phyloP scores from a whole-genome alignment of 192 early-diverging fungal genomes.

The Oehlia diaphana region DNA sequence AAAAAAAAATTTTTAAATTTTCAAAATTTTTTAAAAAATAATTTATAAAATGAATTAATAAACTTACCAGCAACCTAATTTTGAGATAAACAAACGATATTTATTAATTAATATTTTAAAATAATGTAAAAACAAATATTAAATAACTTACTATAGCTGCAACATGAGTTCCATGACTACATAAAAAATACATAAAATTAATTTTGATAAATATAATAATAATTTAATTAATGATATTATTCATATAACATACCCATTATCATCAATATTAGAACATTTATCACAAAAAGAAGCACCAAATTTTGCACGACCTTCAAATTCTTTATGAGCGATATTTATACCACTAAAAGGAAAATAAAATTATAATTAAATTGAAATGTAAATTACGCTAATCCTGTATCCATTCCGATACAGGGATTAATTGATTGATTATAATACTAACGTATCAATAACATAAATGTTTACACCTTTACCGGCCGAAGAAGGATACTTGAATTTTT shows the following conservation, averaged over 20 bases:
- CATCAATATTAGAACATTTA: slow-evolving; percentile 43
- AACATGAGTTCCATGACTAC: neutral
- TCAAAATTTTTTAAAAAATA: too few relatives aligned
- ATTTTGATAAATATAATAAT: neutral
- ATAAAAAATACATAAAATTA: neutral
- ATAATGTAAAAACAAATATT: too few relatives aligned
- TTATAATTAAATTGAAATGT: neutral
- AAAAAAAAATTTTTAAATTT: too few relatives aligned
- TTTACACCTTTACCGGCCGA: slow-evolving; percentile 56
- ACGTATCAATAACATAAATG: slow-evolving; percentile 65
- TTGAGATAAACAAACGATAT: too few relatives aligned
- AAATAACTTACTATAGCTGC: neutral
- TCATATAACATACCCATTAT: slow-evolving; percentile 35
- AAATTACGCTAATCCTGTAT: neutral
- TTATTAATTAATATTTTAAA: too few relatives aligned
- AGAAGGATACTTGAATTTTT: slow-evolving; percentile 73
- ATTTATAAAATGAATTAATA: neutral
- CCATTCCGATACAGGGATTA: neutral
- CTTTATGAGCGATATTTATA: slow-evolving; percentile 57
- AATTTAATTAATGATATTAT: neutral
- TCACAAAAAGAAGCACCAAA: slow-evolving; percentile 46
- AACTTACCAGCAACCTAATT: neutral
- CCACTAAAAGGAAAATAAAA: slow-evolving; percentile 52
- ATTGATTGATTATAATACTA: neutral
- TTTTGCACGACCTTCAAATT: slow-evolving; percentile 72